Conservation (phyloP, 2,329 filamentous ascomycete species). For the Helotiales sp. region DNA sequence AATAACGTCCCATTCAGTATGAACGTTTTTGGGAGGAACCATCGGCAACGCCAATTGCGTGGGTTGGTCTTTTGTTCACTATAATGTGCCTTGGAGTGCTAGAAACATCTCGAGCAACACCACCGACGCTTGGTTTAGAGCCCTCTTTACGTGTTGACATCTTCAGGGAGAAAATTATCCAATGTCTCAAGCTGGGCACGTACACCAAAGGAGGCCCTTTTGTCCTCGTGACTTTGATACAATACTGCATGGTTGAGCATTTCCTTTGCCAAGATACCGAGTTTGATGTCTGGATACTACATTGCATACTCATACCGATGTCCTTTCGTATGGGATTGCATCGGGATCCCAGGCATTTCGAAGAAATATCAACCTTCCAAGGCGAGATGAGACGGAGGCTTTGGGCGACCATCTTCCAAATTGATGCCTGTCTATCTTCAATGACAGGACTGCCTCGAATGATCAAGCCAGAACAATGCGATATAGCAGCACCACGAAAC, state of each 20-base stretch:
- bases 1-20: constrained; percentile 20
- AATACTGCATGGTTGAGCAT: constrained; percentile 54
- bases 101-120: constrained; percentile 30
- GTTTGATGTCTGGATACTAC: constrained; percentile 49
- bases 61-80: constrained; percentile 48
- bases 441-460: constrained; percentile 67
- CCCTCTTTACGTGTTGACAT: constrained; percentile 15
- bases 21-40: constrained; percentile 28
- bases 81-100: constrained; percentile 18
- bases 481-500: constrained; percentile 61
- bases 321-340: constrained; percentile 59
- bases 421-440: constrained; percentile 64
- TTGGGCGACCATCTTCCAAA: constrained; percentile 54
- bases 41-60: constrained; percentile 40
- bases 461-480: constrained; percentile 61
- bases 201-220: constrained; percentile 48
- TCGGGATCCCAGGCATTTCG: constrained; percentile 48
- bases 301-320: constrained; percentile 49
- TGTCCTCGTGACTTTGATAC: constrained; percentile 50
- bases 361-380: constrained; percentile 49
- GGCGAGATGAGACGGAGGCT: constrained; percentile 62
- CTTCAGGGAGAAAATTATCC: constrained; percentile 50
- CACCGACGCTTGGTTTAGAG: constrained; percentile 20
- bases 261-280: constrained; percentile 49
- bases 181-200: constrained; percentile 49